phyloP scores from a whole-genome alignment of 2,329 filamentous ascomycete genomes.

The Ramularia endophylla region DNA sequence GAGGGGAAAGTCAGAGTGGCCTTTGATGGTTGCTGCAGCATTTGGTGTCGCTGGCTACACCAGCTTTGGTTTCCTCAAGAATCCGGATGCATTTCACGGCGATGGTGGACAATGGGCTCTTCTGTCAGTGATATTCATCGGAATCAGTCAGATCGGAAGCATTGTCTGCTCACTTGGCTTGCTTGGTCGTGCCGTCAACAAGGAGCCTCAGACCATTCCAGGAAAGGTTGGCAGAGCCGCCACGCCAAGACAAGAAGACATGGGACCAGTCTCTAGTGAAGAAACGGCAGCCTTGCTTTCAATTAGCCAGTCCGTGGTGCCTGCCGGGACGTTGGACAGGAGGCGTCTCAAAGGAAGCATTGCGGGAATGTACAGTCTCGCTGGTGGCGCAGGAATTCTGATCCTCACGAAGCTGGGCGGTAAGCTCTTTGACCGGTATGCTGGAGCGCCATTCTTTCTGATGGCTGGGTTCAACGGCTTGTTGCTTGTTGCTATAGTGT shows the following conservation, averaged over 20 bases:
- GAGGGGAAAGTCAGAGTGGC: constrained; percentile 52
- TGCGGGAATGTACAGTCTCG: constrained; percentile 87
- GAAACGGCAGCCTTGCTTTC: constrained; percentile 26
- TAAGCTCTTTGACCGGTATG: constrained; percentile 70
- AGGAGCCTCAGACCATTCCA: constrained; percentile 18
- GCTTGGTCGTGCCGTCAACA: constrained; percentile 71
- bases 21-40: constrained; percentile 64
- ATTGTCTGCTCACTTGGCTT: constrained; percentile 95
- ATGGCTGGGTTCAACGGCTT: constrained; percentile 83
- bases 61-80: constrained; percentile 67
- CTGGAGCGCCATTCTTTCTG: constrained; percentile 85
- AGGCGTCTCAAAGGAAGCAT: constrained; percentile 82
- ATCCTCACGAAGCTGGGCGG: constrained; percentile 89
- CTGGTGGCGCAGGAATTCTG: constrained; percentile 83
- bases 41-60: constrained; percentile 74
- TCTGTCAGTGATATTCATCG: constrained; percentile 70
- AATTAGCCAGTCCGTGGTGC: background rate
- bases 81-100: constrained; percentile 64
- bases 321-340: constrained; percentile 14
- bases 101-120: constrained; percentile 54
- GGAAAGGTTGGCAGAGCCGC: constrained; percentile 8
- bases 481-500: constrained; percentile 48
- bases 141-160: constrained; percentile 89
- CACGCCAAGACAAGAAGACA: constrained; percentile 12
- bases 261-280: constrained; percentile 7